phyloP scores from a whole-genome alignment of 2,329 filamentous ascomycete genomes.

The Penicillium sp. region DNA sequence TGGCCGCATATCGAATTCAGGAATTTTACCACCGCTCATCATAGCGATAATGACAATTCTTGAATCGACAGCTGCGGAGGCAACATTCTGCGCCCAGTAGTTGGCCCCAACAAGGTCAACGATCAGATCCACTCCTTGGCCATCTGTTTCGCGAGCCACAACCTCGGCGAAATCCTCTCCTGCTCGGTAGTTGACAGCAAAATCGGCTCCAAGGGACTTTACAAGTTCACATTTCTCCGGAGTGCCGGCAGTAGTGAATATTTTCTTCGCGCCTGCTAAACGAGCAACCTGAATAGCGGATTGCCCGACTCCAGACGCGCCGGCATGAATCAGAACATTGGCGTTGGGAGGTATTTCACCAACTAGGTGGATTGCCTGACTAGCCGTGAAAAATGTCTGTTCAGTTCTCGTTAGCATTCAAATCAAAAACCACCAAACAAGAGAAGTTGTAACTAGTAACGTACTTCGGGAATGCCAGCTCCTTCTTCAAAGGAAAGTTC shows the following conservation, averaged over 20 bases:
- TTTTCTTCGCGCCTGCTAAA: slow-evolving; percentile 5
- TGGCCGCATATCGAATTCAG: slow-evolving; percentile 11
- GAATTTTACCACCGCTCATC: slow-evolving; percentile 14
- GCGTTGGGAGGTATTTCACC: not conserved
- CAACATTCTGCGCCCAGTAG: slow-evolving; percentile 15
- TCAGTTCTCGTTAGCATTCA: not conserved
- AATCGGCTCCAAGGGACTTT: slow-evolving; percentile 10
- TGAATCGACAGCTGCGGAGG: slow-evolving; percentile 9
- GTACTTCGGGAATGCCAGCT: not conserved
- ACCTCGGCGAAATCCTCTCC: slow-evolving; percentile 16
- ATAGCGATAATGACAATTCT: slow-evolving; percentile 14
- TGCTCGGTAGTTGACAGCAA: slow-evolving; percentile 17
- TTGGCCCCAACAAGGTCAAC: slow-evolving; percentile 15
- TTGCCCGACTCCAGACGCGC: slow-evolving; percentile 13
- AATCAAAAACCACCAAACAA: not conserved
- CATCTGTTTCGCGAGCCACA: slow-evolving; percentile 4
- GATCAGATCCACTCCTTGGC: slow-evolving; percentile 12
- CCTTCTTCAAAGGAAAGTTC: slow-evolving; percentile 1
- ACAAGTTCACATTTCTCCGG: slow-evolving; percentile 8
- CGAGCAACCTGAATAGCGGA: slow-evolving; percentile 11
- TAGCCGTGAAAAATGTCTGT: not conserved
- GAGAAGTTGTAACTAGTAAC: not conserved
- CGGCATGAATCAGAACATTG: slow-evolving; percentile 2
- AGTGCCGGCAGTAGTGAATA: slow-evolving; percentile 2
- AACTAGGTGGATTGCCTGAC: not conserved